Conservation (phyloP, 495 filamentous ascomycete species). For the Pseudoneurospora amorphoporcata region DNA sequence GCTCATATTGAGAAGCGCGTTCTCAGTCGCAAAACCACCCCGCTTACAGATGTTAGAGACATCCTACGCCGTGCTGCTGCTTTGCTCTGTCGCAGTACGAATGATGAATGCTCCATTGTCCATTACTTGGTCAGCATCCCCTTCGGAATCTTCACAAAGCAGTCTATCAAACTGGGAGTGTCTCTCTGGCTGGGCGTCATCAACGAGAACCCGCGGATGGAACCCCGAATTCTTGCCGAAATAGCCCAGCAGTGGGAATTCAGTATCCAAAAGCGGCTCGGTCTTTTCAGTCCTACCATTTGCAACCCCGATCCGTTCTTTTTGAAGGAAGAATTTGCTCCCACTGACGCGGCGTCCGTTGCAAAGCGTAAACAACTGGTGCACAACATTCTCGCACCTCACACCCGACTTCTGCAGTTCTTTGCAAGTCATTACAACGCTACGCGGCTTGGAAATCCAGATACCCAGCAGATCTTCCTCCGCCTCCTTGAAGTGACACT, state of each 20-base stretch:
- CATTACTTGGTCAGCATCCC: constrained; percentile 84
- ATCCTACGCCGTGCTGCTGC: constrained; percentile 73
- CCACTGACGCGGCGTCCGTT: constrained; percentile 71
- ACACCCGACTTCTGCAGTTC: constrained; percentile 77
- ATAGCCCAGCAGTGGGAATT: constrained; percentile 81
- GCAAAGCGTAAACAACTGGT: constrained; percentile 63
- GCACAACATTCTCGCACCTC: constrained; percentile 72
- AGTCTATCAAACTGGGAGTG: constrained; percentile 88
- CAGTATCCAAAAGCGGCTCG: constrained; percentile 61
- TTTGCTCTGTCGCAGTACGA: constrained; percentile 64
- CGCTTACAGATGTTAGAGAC: constrained; percentile 68
- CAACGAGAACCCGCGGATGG: constrained; percentile 85
- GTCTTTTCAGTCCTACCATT: constrained; percentile 70
- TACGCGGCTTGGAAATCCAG: constrained; percentile 64
- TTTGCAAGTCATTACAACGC: constrained; percentile 91
- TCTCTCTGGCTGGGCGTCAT: constrained; percentile 95
- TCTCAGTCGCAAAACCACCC: constrained; percentile 50
- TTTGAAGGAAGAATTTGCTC: constrained; percentile 82
- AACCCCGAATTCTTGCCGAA: constrained; percentile 70
- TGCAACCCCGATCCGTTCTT: constrained; percentile 82
- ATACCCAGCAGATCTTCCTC: constrained; percentile 70
- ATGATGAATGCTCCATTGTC: constrained; percentile 63
- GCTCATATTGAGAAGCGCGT: constrained; percentile 58
- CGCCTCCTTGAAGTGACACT: constrained; percentile 69
- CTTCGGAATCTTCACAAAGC: constrained; percentile 85